phyloP scores from a whole-genome alignment of 164 flowering plant species.

The Tetracentron sinense region DNA sequence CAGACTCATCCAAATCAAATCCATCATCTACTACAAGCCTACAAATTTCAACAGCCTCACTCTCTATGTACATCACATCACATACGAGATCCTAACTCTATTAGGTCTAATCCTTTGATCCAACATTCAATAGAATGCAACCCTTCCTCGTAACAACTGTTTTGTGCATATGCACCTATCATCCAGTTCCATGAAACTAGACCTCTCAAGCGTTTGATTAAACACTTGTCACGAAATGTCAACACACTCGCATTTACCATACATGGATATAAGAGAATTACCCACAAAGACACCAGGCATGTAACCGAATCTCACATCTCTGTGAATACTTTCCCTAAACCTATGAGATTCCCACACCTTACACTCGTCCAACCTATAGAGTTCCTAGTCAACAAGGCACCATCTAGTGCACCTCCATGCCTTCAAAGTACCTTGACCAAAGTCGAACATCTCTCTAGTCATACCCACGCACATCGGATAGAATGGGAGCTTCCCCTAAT shows the following conservation, averaged over 20 bases:
- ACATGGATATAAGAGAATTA: constrained; percentile 32
- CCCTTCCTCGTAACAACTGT: constrained; percentile 20
- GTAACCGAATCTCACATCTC: constrained; percentile 17
- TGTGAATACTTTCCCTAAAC: constrained; percentile 22
- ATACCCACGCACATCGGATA: too few relatives aligned
- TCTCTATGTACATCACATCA: constrained; percentile 24
- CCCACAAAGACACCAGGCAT: constrained; percentile 20
- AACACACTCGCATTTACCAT: constrained; percentile 25
- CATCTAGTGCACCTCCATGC: too few relatives aligned
- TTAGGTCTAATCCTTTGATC: constrained; percentile 20
- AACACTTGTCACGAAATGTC: constrained; percentile 24
- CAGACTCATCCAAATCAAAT: constrained; percentile 17
- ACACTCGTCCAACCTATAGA: too few relatives aligned
- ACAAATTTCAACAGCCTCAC: constrained; percentile 20
- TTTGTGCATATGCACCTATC: constrained; percentile 28
- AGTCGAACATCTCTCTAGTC: too few relatives aligned
- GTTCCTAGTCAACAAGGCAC: too few relatives aligned
- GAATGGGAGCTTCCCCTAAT: too few relatives aligned
- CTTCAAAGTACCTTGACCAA: too few relatives aligned
- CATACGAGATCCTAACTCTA: constrained; percentile 19
- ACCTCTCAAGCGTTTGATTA: constrained; percentile 25
- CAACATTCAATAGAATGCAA: constrained; percentile 26
- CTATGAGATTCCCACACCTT: too few relatives aligned
- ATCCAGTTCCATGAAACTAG: constrained; percentile 36
- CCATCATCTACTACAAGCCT: constrained; percentile 18